Percentiles rank a stretch among this genome's conserved stretches.
These are phyloP conservation scores for Theobroma cacao DNA, from an alignment of 345 rosid species.

Conservation along the genomic window DNA sequence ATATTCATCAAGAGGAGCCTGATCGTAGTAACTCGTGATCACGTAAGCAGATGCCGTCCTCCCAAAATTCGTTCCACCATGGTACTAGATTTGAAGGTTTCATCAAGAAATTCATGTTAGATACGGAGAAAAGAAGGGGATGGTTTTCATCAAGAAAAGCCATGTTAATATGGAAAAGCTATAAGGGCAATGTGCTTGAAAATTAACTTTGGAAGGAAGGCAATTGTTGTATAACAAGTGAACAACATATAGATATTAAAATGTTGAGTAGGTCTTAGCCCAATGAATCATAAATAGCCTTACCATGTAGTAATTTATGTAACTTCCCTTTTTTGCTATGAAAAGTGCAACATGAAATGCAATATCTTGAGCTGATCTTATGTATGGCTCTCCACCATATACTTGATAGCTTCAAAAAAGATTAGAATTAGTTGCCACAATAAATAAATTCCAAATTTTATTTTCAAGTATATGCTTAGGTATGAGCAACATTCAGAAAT, in stretches of 20 bases:
- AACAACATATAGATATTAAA: background rate
- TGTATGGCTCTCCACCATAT: slow-evolving; percentile 58
- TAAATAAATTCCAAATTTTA: background rate
- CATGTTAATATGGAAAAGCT: background rate
- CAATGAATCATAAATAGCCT: background rate
- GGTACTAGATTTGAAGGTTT: slow-evolving; percentile 45
- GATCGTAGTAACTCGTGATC: slow-evolving; percentile 75
- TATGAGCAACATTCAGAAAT: background rate
- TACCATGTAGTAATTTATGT: slow-evolving; percentile 91
- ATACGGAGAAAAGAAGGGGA: too few relatives aligned
- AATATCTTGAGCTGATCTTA: slow-evolving; percentile 74
- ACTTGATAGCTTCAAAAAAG: slow-evolving; percentile 55
- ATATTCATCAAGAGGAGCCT: slow-evolving; percentile 90
- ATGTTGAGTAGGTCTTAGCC: background rate
- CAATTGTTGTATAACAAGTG: background rate
- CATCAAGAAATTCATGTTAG: background rate
- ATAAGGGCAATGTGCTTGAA: background rate
- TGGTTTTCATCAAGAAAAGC: background rate
- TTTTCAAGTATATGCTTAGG: background rate
- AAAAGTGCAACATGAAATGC: slow-evolving; percentile 80
- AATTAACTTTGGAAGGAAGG: background rate
- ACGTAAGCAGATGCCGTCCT: slow-evolving; percentile 66
- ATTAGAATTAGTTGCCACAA: background rate
- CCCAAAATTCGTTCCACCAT: slow-evolving; percentile 97
- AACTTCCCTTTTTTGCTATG: slow-evolving; percentile 82